phyloP scores from a whole-genome alignment of 257 asterid species.

The Parsonsia alboflavescens region DNA sequence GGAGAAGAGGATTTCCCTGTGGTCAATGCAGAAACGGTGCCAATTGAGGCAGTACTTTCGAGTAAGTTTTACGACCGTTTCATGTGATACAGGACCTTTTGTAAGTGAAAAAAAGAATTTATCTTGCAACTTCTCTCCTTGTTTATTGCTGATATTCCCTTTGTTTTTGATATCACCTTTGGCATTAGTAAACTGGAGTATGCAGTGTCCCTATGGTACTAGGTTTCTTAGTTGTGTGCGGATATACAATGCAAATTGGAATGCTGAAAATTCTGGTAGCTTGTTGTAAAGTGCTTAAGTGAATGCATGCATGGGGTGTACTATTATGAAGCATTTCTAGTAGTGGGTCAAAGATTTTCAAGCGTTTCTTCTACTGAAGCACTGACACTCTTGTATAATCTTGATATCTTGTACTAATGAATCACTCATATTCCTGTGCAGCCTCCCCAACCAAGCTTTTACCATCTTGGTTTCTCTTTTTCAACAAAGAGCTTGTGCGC shows the following conservation, averaged over 20 bases:
- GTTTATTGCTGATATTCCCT: not conserved
- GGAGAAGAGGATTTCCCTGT: slow-evolving; percentile 63
- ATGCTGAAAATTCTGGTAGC: not conserved
- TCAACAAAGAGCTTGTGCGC: slow-evolving; percentile 76
- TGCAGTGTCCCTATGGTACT: not conserved
- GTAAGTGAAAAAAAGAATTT: not conserved
- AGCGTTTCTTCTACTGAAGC: not conserved
- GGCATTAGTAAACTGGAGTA: not conserved
- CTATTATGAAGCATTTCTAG: not conserved
- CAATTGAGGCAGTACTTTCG: slow-evolving; percentile 41
- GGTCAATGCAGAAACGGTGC: slow-evolving; percentile 48
- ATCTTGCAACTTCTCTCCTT: not conserved
- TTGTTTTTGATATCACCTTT: not conserved
- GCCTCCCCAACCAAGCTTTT: slow-evolving; percentile 62
- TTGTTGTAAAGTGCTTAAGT: not conserved
- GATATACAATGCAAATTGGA: not conserved
- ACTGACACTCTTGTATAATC: not conserved
- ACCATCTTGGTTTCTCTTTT: slow-evolving; percentile 86
- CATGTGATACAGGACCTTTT: slow-evolving; percentile 17
- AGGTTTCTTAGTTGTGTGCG: not conserved
- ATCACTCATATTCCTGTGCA: slow-evolving; percentile 35
- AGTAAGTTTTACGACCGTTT: slow-evolving; percentile 47
- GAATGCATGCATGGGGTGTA: not conserved
- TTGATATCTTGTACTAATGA: slow-evolving; percentile 20
- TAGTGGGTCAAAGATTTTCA: not conserved